phyloP scores from a whole-genome alignment of 2,329 filamentous ascomycete species.

The Venturia asperata region DNA sequence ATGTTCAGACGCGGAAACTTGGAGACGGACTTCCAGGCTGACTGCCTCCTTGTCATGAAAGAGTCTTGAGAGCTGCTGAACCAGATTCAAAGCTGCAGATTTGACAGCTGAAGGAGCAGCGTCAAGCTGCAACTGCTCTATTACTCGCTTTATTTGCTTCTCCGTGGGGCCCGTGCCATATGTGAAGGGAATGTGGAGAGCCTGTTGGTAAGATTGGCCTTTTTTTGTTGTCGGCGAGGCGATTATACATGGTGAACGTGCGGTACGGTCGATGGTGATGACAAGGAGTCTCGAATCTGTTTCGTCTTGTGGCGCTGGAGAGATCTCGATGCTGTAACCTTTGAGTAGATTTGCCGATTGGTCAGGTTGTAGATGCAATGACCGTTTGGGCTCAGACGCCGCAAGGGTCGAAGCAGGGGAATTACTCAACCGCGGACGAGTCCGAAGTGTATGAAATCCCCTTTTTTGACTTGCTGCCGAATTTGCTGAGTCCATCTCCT shows the following conservation, averaged over 20 bases:
- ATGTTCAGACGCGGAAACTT: constrained; percentile 30
- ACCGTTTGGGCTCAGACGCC: constrained; percentile 38
- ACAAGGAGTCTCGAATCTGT: constrained; percentile 46
- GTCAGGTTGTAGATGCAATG: constrained; percentile 49
- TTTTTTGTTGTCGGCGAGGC: constrained; percentile 44
- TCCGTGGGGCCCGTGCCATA: constrained; percentile 44
- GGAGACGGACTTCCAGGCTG: constrained; percentile 45
- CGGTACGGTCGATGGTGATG: constrained; percentile 58
- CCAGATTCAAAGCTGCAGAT: constrained; percentile 41
- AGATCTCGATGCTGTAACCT: constrained; percentile 42
- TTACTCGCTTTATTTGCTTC: constrained; percentile 35
- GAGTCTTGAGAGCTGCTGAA: constrained; percentile 50
- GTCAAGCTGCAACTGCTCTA: constrained; percentile 49
- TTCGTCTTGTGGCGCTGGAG: constrained; percentile 30
- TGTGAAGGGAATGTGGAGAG: constrained; percentile 54
- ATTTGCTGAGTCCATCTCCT: constrained; percentile 26
- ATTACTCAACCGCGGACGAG: constrained; percentile 20
- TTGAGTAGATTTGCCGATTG: constrained; percentile 52
- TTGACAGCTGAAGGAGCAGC: constrained; percentile 39
- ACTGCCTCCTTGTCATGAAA: constrained; percentile 61
- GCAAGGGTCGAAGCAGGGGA: not conserved
- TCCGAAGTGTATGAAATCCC: constrained; percentile 35
- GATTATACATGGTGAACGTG: constrained; percentile 56
- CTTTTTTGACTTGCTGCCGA: constrained; percentile 43
- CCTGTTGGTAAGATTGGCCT: constrained; percentile 34